Evolutionary conservation across 352 stramenopile species (phyloP), one percentile per base, ranked within the genome.

Genomic region (Pythium volutum): DNA sequence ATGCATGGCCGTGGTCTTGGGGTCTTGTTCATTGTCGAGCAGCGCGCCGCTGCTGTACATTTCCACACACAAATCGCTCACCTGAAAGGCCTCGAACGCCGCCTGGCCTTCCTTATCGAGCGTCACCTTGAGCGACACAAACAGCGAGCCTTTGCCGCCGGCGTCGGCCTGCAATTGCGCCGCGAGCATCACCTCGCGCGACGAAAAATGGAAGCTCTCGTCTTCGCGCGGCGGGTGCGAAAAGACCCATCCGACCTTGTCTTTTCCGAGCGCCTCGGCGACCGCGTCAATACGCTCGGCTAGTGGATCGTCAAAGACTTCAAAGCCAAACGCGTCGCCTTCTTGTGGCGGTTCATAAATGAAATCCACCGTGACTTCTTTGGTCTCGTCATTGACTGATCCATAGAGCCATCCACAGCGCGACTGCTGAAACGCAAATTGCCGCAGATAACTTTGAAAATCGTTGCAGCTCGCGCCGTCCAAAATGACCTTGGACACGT

Each of bases 171-270:
- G 97, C 5, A 98, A 71, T 70, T 98, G 93, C 9, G 96, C 95
- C 26, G 96, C 95, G 64, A 98, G 88, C 66, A 99, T 81, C 16
- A 98, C 73, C 57, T 96, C 81, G 15, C 81, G 72, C 7, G 76
- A 66, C 25, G 87, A 98, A 54, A 99, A 95, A 60, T 98, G 88
- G 71, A 98, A 98, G 52, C 87, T 93, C 47, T 98, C 87, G 50
- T 95, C 85, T 72, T 99, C 95, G 56, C 97, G 79, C 31, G 96
- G 95, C 34, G 93, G 93, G 76, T 99, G 95, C 59, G 95, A 97
- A 66, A 99, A 98, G 36, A 99, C 96, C 97, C 96, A 99, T 34
- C 97, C 96, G 16, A 99, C 95, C 67, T 96, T 97, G 59, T 90
- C 71, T 26, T 95, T 74, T 39, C 94, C 94, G 12, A 98, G 73